Evolutionary conservation across 495 filamentous ascomycete genomes (phyloP).

Genomic region (Lindgomyces ingoldianus): DNA sequence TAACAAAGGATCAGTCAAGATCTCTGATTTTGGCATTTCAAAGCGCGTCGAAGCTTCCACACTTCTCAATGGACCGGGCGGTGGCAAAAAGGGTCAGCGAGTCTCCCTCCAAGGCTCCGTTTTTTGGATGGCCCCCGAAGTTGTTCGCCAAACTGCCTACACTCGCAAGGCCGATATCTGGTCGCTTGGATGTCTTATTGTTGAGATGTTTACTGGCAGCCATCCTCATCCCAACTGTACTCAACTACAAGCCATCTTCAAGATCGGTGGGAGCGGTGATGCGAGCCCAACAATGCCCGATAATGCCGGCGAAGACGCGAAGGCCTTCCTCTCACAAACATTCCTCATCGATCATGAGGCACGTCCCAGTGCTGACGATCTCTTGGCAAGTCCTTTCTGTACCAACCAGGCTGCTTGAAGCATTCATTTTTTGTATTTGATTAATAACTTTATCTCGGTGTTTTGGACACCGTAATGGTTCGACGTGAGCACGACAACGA

Average conservation of each 20-base stretch:
- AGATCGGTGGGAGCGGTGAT: slow-evolving; percentile 80
- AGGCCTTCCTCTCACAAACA: slow-evolving; percentile 79
- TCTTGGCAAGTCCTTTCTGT: slow-evolving; percentile 75
- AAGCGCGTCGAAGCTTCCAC: slow-evolving; percentile 89
- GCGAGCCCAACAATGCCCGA: slow-evolving; percentile 89
- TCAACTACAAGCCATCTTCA: slow-evolving; percentile 97
- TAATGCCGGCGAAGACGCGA: slow-evolving; percentile 80
- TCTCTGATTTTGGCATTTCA: slow-evolving; percentile 98
- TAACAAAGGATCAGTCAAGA: slow-evolving; percentile 98
- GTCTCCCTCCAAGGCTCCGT: slow-evolving; percentile 95
- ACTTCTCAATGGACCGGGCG: slow-evolving; percentile 57
- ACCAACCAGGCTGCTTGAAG: slow-evolving; percentile 22
- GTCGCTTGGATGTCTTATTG: slow-evolving; percentile 93
- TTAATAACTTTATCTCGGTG: slow-evolving; percentile 1
- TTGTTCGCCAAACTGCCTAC: slow-evolving; percentile 95
- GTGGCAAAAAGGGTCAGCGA: slow-evolving; percentile 60
- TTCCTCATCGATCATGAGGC: slow-evolving; percentile 94
- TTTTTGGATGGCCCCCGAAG: slow-evolving; percentile 99
- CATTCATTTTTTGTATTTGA: neutral
- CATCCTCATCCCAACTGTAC: slow-evolving; percentile 98
- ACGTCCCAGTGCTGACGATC: slow-evolving; percentile 86
- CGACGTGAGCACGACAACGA: slow-evolving; percentile 26
- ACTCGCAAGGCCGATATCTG: slow-evolving; percentile 99
- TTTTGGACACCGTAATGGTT: slow-evolving; percentile 20
- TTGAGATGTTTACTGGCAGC: slow-evolving; percentile 97